Percentiles rank a stretch among this genome's conserved stretches.
These are phyloP conservation scores for Calocybe indica DNA, from an alignment of 768 basidiomycete species.

Conservation along the genomic window DNA sequence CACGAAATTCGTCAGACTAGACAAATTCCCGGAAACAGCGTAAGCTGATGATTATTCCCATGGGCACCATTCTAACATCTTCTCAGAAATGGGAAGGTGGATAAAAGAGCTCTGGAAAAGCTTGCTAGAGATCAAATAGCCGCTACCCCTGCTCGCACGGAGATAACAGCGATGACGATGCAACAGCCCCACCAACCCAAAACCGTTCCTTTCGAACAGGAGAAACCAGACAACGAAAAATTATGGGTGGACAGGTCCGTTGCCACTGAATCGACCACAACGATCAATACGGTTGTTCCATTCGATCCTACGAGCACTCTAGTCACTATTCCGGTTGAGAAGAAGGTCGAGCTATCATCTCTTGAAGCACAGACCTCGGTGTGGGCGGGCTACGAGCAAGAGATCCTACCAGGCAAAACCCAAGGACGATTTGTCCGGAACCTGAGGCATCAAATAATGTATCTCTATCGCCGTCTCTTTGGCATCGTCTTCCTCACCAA, in stretches of 20 bases:
- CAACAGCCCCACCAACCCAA: constrained; percentile 3
- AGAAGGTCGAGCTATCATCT: constrained; percentile 9
- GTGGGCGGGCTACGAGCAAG: constrained; percentile 52
- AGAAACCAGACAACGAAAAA: not conserved
- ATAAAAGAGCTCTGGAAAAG: constrained; percentile 37
- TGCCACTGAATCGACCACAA: constrained; percentile 5
- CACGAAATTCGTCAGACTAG: constrained; percentile 33
- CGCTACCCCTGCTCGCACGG: not conserved
- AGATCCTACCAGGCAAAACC: constrained; percentile 42
- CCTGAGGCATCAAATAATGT: constrained; percentile 48
- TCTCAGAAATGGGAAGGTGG: constrained; percentile 43
- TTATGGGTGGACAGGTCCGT: constrained; percentile 4
- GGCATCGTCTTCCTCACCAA: constrained; percentile 53
- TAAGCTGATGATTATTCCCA: constrained; percentile 19
- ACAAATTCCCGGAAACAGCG: constrained; percentile 45
- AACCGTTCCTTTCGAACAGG: constrained; percentile 1
- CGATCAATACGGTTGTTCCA: constrained; percentile 1
- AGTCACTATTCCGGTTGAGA: constrained; percentile 12
- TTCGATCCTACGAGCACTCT: constrained; percentile 8
- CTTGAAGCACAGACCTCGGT: constrained; percentile 27
- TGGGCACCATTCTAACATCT: not conserved
- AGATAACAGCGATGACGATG: not conserved
- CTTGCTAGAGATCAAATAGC: constrained; percentile 21
- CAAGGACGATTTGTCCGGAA: constrained; percentile 44
- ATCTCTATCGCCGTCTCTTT: constrained; percentile 54